Base-by-base conservation (phyloP, 768 basidiomycete species). In the Tulasnella sp. region DNA sequence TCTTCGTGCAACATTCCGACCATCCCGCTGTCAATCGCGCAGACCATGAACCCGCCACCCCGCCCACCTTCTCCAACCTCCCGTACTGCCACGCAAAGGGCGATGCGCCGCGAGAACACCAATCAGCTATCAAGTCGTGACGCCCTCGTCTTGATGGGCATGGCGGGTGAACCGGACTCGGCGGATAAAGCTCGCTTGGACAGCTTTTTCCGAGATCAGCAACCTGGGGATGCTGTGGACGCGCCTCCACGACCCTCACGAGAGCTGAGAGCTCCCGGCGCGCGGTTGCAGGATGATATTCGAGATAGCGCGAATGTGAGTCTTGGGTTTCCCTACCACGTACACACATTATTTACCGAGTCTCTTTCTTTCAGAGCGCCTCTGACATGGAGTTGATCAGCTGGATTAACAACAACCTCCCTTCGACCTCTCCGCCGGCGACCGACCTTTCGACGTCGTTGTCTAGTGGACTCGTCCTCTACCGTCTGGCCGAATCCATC, bases 1-100 rank as follows among this genome's bases (percentile, higher is more conserved):
- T 98, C 98, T 3, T 98, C 97, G 2, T 95, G 94, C 87, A 98
- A 98, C 84, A 95, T 99, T 76, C 95, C 96, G 0, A 99, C 97
- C 0, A 98, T 99, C 82, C 96, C 97, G 0, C 89, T 99, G 60
- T 91, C 93, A 34, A 95, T 98, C 18, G 98, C 98, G 0, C 96
- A 99, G 87, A 92, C 96, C 2, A 96, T 99, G 96, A 96, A 95
- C 83, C 97, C 97, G 1, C 94, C 94, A 0, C 97, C 97, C 11
- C 90, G 97, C 18, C 98, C 98, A 0, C 97, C 98, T 0, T 97
- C 96, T 0, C 98, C 98, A 0, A 89, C 91, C 0, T 93, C 94
- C 20, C 92, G 96, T 22, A 95, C 91, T 28, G 96, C 96, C 1
- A 95, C 93, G 0, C 97, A 98, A 85, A 92, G 92, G 64, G 95